Conservation (phyloP, 768 basidiomycete species). For the Thelephora ganbajun region DNA sequence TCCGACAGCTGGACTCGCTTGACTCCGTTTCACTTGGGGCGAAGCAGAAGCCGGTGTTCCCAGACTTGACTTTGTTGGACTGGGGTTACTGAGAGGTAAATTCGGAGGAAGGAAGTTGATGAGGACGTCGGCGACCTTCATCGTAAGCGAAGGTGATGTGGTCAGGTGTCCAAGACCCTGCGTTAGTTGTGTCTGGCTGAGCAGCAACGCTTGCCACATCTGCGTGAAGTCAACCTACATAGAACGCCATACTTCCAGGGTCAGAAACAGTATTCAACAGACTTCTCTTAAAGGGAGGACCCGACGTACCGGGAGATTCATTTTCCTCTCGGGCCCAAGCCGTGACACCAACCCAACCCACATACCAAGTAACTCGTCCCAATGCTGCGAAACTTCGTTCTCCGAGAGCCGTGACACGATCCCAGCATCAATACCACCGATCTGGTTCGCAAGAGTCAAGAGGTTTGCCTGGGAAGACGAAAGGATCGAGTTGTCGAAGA, state of each 20-base stretch:
- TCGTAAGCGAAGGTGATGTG: constrained; percentile 20
- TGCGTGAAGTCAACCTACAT: constrained; percentile 26
- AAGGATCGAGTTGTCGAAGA: constrained; percentile 35
- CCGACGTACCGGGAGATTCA: background rate
- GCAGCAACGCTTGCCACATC: constrained; percentile 45
- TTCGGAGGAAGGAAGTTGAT: constrained; percentile 19
- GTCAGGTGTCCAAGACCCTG: constrained; percentile 24
- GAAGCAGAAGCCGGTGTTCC: too few species aligned
- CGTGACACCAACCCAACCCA: constrained; percentile 21
- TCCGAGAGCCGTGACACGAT: constrained; percentile 22
- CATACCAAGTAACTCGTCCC: constrained; percentile 22
- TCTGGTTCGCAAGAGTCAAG: constrained; percentile 13
- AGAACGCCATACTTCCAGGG: constrained; percentile 2
- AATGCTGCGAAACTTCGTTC: constrained; percentile 23
- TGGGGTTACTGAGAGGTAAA: background rate
- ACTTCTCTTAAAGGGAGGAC: background rate
- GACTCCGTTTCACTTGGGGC: background rate
- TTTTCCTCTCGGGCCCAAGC: constrained; percentile 6
- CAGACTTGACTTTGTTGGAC: too few species aligned
- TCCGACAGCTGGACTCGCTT: background rate
- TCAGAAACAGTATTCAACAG: background rate
- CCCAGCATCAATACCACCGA: constrained; percentile 13
- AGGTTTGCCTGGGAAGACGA: constrained; percentile 15
- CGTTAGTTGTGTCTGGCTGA: constrained; percentile 30
- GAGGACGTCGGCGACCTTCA: constrained; percentile 21